Evolutionary conservation across 257 asterid genomes (phyloP), one percentile per base, ranked within the genome.

Genomic region (Nicotiana undulata): DNA sequence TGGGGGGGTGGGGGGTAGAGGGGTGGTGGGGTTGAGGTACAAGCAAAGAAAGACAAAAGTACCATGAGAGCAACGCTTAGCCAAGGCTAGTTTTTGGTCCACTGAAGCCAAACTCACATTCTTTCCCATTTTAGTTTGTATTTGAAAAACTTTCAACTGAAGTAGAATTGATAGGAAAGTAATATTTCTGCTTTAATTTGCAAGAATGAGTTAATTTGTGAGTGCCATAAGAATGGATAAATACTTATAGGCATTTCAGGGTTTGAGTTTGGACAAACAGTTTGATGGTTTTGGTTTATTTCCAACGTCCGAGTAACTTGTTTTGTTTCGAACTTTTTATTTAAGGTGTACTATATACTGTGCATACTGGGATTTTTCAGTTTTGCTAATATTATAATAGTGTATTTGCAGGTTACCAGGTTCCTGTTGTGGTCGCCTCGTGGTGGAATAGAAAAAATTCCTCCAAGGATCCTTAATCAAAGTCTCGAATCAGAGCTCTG

Each of bases 51-150:
- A 80, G 1, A 15, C 2, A 22, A 9, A n/a, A 11, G 4, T 81
- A 94, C 98, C 98, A 46, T 78, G 91, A 84, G 98, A 89, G 58
- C 90, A 93, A 15, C 91, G 96, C 81, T 87, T 93, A 76, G 98
- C 97, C 77, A 91, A 83, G 80, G 97, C 94, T 7, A 91, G 82
- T 87, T 84, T 91, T 65, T 93, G 94, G 82, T 92, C 96, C 2
- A 87, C 75, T 13, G 95, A 88, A 82, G 90, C 86, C 84, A 89
- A 76, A 76, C 67, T 76, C n/a, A 81, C 85, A 80, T 82, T 84
- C 29, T 83, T 88, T 34, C 83, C 85, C 90, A 85, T 88, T 22
- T 17, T 64, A 31, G 26, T 40, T 28, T 67, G n/a, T 26, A 13
- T 16, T 28, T 16, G 20, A 17, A 64, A 24, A 29, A 7, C 18